phyloP scores from a whole-genome alignment of 306 rosid species.

The Pachyrhizus erosus region DNA sequence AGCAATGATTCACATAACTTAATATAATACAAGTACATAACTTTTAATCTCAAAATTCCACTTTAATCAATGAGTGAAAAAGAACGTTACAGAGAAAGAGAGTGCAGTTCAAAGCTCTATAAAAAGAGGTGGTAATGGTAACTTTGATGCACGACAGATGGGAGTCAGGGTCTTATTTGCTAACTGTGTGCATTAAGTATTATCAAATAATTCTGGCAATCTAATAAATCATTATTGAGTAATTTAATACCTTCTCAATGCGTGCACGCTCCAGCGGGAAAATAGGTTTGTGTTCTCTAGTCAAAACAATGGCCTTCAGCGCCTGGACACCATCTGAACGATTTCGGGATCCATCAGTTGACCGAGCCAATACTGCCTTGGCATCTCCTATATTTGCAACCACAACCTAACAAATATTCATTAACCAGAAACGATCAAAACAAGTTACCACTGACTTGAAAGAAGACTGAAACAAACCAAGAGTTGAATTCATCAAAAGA shows the following conservation, averaged over 20 bases:
- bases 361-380: constrained; percentile 89
- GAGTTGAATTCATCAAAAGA: constrained; percentile 22
- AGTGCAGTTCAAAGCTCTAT: neutral
- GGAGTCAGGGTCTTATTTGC: constrained; percentile 12
- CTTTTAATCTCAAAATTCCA: constrained; percentile 9
- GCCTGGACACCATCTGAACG: constrained; percentile 52
- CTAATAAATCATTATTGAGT: constrained; percentile 31
- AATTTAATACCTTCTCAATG: constrained; percentile 77
- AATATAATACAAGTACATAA: neutral
- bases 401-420: constrained; percentile 63
- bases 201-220: constrained; percentile 21
- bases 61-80: constrained; percentile 19
- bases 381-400: constrained; percentile 92
- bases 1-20: neutral
- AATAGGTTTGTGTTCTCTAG: constrained; percentile 92
- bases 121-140: constrained; percentile 4
- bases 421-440: constrained; percentile 25
- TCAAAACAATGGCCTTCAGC: constrained; percentile 86
- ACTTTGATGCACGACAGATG: constrained; percentile 1
- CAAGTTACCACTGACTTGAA: neutral
- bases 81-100: neutral
- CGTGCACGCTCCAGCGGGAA: constrained; percentile 88
- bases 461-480: constrained; percentile 10
- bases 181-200: constrained; percentile 19
- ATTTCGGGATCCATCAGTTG: constrained; percentile 58